Evolutionary conservation across 495 filamentous ascomycete genomes (phyloP).

Genomic region (Xylaria longipes): DNA sequence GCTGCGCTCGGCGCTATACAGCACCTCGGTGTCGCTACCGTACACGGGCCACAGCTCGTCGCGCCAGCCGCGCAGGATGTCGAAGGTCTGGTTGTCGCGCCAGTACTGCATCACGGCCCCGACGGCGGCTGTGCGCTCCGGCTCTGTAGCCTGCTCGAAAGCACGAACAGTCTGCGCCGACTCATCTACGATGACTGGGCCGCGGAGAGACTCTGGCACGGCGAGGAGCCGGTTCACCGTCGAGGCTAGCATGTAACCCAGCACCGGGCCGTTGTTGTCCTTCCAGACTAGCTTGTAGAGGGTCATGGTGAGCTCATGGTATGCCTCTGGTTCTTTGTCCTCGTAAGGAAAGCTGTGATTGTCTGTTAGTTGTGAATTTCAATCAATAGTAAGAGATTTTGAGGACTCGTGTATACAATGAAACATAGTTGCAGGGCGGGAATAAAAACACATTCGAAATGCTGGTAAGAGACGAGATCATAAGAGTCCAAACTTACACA

Average conservation of each 20-base stretch:
- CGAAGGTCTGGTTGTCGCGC: conserved; percentile 68
- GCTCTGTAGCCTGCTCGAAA: conserved; percentile 54
- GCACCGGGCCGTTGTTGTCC: conserved; percentile 50
- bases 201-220: conserved; percentile 55
- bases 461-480: background rate
- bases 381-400: background rate
- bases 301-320: conserved; percentile 53
- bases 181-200: conserved; percentile 61
- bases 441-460: background rate
- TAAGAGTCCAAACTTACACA: conserved; percentile 53
- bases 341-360: conserved; percentile 70
- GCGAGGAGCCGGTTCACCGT: conserved; percentile 62
- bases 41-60: conserved; percentile 88
- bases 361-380: conserved; percentile 14
- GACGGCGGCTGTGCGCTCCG: conserved; percentile 66
- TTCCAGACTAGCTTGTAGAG: conserved; percentile 59
- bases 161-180: conserved; percentile 56
- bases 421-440: background rate
- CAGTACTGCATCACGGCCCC: conserved; percentile 66
- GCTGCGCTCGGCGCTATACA: conserved; percentile 80
- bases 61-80: conserved; percentile 82
- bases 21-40: conserved; percentile 63
- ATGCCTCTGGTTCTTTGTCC: conserved; percentile 58
- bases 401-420: background rate
- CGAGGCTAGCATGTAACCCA: conserved; percentile 67